A percentile compares a stretch with the other conserved stretches of the same genome.
Evolutionary conservation across 139 green algal genomes (phyloP).

Genomic region (Ulvella scutata): DNA sequence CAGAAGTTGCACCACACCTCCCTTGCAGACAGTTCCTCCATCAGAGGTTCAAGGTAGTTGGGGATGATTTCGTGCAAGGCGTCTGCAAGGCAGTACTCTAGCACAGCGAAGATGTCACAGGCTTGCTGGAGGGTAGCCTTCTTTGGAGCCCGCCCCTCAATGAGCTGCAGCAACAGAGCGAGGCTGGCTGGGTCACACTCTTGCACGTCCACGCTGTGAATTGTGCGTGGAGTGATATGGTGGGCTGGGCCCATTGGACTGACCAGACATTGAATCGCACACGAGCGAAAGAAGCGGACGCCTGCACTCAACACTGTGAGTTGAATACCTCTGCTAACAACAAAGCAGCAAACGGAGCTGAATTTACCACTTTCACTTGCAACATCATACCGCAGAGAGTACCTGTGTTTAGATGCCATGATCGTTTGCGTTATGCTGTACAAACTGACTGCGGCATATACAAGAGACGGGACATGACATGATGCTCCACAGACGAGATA

Average conservation of each 20-base stretch:
- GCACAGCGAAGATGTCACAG: not conserved
- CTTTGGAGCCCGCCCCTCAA: not conserved
- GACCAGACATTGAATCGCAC: not conserved
- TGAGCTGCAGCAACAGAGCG: not conserved
- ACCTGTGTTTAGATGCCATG: too few species aligned
- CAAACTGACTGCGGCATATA: too few species aligned
- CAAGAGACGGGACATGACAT: too few species aligned
- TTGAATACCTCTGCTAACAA: too few species aligned
- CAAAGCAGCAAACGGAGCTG: too few species aligned
- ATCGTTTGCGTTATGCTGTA: too few species aligned
- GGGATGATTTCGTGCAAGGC: not conserved
- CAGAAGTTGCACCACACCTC: not conserved
- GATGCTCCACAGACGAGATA: too few species aligned
- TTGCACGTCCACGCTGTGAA: not conserved
- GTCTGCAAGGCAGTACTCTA: not conserved
- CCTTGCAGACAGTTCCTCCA: not conserved
- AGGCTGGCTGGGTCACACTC: not conserved
- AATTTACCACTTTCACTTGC: too few species aligned
- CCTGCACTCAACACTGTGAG: too few species aligned
- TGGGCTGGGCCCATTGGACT: not conserved
- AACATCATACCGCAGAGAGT: too few species aligned
- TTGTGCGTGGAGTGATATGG: not conserved
- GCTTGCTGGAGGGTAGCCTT: not conserved
- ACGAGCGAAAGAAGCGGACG: not conserved
- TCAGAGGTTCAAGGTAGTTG: not conserved